Evolutionary conservation across 495 filamentous ascomycete genomes (phyloP).

Genomic region (Aspergillus sparsus): DNA sequence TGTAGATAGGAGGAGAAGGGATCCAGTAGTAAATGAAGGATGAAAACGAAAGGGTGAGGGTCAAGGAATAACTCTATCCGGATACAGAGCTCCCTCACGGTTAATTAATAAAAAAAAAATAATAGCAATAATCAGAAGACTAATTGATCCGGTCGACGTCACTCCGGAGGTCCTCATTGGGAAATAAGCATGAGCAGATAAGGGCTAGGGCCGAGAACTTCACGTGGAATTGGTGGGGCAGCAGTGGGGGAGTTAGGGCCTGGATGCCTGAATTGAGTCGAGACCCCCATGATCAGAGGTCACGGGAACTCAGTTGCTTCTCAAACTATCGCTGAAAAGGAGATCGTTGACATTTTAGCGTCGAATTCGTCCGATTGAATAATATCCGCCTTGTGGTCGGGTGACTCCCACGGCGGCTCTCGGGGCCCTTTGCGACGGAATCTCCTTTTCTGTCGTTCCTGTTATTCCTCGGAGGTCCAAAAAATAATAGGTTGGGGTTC

Average conservation of each 20-base stretch:
- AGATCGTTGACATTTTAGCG: conserved; percentile 8
- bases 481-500: background rate
- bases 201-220: conserved; percentile 29
- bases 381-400: conserved; percentile 17
- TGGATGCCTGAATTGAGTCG: conserved; percentile 16
- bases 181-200: conserved; percentile 23
- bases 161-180: conserved; percentile 29
- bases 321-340: conserved; percentile 7
- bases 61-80: background rate
- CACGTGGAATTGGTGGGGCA: conserved; percentile 23
- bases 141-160: conserved; percentile 28
- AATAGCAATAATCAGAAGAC: background rate
- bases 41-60: background rate
- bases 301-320: conserved; percentile 17
- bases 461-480: background rate
- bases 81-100: background rate
- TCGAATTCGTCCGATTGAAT: conserved; percentile 11
- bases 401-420: conserved; percentile 10
- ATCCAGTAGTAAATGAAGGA: background rate
- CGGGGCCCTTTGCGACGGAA: conserved; percentile 6
- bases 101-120: conserved; percentile 7
- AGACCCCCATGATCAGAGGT: conserved; percentile 5
- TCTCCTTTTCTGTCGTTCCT: conserved; percentile 19
- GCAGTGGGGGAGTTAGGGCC: background rate
- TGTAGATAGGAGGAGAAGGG: background rate